phyloP scores from a whole-genome alignment of 805 yeast genomes.

The Starmera pachycereana region DNA sequence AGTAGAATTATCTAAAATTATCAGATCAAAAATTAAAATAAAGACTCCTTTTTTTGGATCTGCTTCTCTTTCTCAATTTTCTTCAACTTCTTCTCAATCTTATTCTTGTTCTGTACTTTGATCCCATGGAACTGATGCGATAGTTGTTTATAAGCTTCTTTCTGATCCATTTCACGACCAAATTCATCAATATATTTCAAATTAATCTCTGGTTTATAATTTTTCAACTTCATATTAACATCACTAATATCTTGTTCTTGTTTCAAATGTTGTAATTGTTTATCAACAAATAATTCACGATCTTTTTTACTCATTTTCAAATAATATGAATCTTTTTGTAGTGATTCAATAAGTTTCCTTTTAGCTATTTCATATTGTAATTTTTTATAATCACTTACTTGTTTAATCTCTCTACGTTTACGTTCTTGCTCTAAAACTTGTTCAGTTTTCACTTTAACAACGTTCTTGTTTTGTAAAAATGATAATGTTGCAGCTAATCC shows the following conservation, averaged over 20 bases:
- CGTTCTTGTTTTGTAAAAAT: slow-evolving; percentile 13
- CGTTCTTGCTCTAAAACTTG: slow-evolving; percentile 6
- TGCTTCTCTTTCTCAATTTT: slow-evolving; percentile 11
- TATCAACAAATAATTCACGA: slow-evolving; percentile 27
- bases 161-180: slow-evolving; percentile 38
- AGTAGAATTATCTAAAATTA: too few relatives aligned
- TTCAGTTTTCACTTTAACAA: slow-evolving; percentile 5
- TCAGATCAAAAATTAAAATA: not conserved
- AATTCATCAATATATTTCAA: slow-evolving; percentile 40
- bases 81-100: slow-evolving; percentile 13
- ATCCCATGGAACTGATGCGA: slow-evolving; percentile 57
- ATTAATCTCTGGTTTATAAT: slow-evolving; percentile 38
- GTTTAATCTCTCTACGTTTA: slow-evolving; percentile 5
- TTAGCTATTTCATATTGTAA: slow-evolving; percentile 8
- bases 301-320: slow-evolving; percentile 29
- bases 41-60: slow-evolving; percentile 1
- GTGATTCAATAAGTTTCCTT: slow-evolving; percentile 7
- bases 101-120: slow-evolving; percentile 13
- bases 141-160: slow-evolving; percentile 50
- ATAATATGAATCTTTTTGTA: slow-evolving; percentile 10
- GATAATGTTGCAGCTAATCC: slow-evolving; percentile 15
- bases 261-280: slow-evolving; percentile 7
- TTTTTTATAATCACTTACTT: slow-evolving; percentile 8
- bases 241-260: slow-evolving; percentile 2
- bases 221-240: slow-evolving; percentile 13